These are phyloP conservation scores for Laburnicola sp. DNA, from an alignment of 2,329 filamentous ascomycete species.

Conservation along the genomic window DNA sequence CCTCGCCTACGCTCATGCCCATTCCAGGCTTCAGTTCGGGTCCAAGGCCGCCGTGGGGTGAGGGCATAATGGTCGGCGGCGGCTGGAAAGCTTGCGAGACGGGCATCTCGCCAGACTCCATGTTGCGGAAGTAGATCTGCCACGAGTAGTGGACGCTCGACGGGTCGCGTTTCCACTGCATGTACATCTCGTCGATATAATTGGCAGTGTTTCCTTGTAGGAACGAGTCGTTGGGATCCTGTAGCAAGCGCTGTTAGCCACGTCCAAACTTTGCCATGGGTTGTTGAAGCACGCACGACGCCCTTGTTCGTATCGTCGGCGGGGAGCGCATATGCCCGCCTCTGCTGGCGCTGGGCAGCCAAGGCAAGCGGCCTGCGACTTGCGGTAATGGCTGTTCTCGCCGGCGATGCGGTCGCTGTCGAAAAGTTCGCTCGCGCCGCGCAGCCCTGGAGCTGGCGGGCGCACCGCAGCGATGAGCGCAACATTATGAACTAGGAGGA, in stretches of 20 bases:
- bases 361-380: constrained; percentile 54
- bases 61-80: constrained; percentile 86
- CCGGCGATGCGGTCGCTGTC: constrained; percentile 42
- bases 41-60: constrained; percentile 75
- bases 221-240: constrained; percentile 94
- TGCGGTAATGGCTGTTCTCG: constrained; percentile 50
- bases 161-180: constrained; percentile 94
- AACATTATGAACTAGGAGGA: constrained; percentile 62
- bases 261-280: constrained; percentile 15
- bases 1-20: constrained; percentile 66
- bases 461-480: constrained; percentile 68
- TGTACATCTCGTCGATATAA: constrained; percentile 99
- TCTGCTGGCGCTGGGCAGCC: constrained; percentile 49
- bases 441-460: constrained; percentile 65
- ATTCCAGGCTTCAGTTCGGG: constrained; percentile 70
- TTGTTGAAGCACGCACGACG: constrained; percentile 55
- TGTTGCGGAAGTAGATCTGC: constrained; percentile 99
- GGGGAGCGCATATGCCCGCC: constrained; percentile 61
- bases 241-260: constrained; percentile 34
- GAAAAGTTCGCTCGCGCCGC: constrained; percentile 51
- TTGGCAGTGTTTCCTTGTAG: constrained; percentile 95
- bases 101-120: constrained; percentile 97
- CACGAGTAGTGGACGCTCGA: constrained; percentile 95
- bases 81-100: constrained; percentile 96
- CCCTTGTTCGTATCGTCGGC: constrained; percentile 63